A percentile compares a stretch with the other conserved stretches of the same genome.
These are phyloP conservation scores for Rheum nobile DNA, from an alignment of 148 eudicot genomes.

Conservation along the genomic window DNA sequence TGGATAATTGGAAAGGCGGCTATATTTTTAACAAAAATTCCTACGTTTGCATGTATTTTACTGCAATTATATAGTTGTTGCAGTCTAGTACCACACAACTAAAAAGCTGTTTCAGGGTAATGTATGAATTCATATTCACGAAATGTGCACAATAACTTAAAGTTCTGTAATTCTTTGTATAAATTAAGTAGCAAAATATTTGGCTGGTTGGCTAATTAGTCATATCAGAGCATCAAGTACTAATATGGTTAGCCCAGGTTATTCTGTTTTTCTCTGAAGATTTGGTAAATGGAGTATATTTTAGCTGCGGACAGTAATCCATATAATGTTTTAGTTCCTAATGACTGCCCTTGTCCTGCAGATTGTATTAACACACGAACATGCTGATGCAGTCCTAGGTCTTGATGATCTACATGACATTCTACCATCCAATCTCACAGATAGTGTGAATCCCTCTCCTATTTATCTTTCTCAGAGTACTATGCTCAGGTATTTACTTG, in stretches of 20 bases:
- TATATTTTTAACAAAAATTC: neutral
- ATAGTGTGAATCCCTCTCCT: conserved; percentile 17
- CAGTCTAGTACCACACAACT: neutral
- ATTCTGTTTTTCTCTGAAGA: neutral
- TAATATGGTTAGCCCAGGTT: neutral
- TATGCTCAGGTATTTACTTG: conserved; percentile 4
- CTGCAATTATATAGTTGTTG: neutral
- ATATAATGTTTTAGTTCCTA: neutral
- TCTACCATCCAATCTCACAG: conserved; percentile 42
- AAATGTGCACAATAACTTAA: neutral
- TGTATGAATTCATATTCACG: neutral
- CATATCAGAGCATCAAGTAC: neutral
- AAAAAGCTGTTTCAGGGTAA: neutral
- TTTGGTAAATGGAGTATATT: neutral
- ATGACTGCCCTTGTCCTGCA: conserved; percentile 16
- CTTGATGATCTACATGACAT: conserved; percentile 49
- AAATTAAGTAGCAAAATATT: neutral
- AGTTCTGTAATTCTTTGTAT: neutral
- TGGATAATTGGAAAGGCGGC: neutral
- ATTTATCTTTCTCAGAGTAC: neutral
- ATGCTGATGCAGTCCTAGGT: conserved; percentile 68
- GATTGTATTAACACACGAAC: conserved; percentile 64
- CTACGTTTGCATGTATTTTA: neutral
- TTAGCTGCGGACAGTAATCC: neutral
- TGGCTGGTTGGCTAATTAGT: neutral